Conservation (phyloP, 2,329 filamentous ascomycete species). For the Cryphonectria japonica region DNA sequence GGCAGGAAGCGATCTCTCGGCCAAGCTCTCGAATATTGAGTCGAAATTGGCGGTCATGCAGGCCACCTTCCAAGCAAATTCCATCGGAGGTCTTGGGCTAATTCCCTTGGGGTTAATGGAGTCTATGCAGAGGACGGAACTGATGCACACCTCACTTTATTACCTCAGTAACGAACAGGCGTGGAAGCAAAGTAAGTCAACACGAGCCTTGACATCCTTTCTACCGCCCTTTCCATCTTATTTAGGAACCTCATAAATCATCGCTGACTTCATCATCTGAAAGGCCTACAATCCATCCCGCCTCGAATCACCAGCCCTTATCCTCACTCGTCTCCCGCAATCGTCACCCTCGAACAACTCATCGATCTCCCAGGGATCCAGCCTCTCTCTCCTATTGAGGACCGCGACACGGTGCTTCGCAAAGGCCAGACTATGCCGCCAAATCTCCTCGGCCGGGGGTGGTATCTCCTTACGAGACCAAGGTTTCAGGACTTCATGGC, state of each 20-base stretch:
- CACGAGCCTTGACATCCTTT: too few species aligned
- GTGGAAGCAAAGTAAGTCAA: background rate
- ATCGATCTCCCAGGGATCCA: background rate
- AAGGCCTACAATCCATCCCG: background rate
- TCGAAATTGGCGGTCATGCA: background rate
- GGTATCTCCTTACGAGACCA: background rate
- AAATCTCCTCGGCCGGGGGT: slow-evolving; percentile 5
- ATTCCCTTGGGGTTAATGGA: background rate
- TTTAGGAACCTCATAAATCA: background rate
- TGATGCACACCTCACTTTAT: background rate
- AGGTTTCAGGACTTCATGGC: background rate
- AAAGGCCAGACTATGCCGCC: slow-evolving; percentile 14
- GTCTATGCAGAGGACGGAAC: background rate
- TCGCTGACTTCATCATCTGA: background rate
- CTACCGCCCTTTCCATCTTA: background rate
- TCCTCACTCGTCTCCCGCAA: background rate
- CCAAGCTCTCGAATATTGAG: background rate
- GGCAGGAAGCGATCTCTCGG: background rate
- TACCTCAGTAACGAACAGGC: background rate
- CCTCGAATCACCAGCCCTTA: background rate
- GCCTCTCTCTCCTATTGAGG: background rate
- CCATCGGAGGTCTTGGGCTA: background rate
- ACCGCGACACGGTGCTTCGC: slow-evolving; percentile 5
- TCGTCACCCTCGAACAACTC: background rate
- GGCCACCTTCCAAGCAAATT: background rate